Evolutionary conservation across 192 early-diverging fungal species (phyloP).

Genomic region (Glomus cerebriforme): DNA sequence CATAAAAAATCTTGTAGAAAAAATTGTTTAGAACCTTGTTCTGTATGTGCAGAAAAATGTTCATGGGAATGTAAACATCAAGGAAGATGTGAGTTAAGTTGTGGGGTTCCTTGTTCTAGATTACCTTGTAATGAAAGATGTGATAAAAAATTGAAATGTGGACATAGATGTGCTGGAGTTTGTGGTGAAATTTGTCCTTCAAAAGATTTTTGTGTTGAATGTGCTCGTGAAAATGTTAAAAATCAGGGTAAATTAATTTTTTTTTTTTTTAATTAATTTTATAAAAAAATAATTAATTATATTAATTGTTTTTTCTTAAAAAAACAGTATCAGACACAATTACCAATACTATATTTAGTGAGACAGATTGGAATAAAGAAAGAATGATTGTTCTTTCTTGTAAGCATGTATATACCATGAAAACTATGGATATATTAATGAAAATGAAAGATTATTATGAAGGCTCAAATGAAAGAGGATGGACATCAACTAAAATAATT

Average conservation of each 20-base stretch:
- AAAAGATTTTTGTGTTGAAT: slow-evolving; percentile 38
- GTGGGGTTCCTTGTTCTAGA: slow-evolving; percentile 58
- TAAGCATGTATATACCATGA: slow-evolving; percentile 54
- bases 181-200: slow-evolving; percentile 50
- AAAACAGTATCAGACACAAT: too few relatives aligned
- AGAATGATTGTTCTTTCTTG: slow-evolving; percentile 53
- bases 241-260: background rate
- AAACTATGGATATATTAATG: slow-evolving; percentile 53
- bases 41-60: slow-evolving; percentile 49
- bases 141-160: slow-evolving; percentile 44
- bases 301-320: too few relatives aligned
- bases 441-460: slow-evolving; percentile 46
- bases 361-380: slow-evolving; percentile 44
- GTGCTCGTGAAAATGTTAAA: slow-evolving; percentile 34
- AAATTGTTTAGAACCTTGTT: slow-evolving; percentile 43
- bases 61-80: slow-evolving; percentile 56
- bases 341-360: background rate
- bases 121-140: slow-evolving; percentile 62
- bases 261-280: too few relatives aligned
- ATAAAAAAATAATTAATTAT: too few relatives aligned
- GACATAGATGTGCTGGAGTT: slow-evolving; percentile 51
- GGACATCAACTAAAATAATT: background rate
- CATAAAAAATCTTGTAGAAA: slow-evolving; percentile 46
- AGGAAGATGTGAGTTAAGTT: slow-evolving; percentile 48
- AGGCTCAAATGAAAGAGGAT: background rate